Evolutionary conservation across 208 protist species (phyloP), one percentile per base, ranked within the genome.

Genomic region (Acanthamoeba comandoni): DNA sequence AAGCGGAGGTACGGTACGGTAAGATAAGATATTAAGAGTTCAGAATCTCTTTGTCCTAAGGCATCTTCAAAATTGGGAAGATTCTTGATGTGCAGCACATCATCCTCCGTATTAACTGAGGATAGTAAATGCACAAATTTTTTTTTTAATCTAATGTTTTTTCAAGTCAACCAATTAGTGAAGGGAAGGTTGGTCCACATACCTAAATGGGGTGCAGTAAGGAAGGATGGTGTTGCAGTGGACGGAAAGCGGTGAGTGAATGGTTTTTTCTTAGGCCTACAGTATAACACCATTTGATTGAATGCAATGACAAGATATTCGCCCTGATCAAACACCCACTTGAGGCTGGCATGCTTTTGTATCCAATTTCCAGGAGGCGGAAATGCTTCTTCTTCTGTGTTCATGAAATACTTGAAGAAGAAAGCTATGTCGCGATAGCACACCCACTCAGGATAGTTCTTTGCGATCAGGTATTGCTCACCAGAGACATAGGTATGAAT

Each of bases 1-100:
- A 97, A 94, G 75, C 96, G 95, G 19, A 97, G 60, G 92, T 97
- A 97, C 43, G 96, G 96, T 11, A 96, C 94, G 2, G 97, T 98
- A 22, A 98, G 94, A 92, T 92, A 96, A 2, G 95, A 97, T 9
- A 98, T 89, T 77, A 98, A 93, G 88, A 96, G 92, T 91, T 97
- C 96, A 53, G 95, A 93, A 84, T 97, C 96, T 88, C 96, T 96
- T 48, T 62, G 64, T 52, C 71, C 94, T 52, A 98, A 94, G 12
- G 94, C 91, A 35, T 95, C 96, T 52, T 93, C 96, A 90, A 97
- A 97, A 17, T 92, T 95, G 49, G 96, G 96, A 13, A 98, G 93
- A 9, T 55, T 79, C 64, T 87, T 71, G 12, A 95, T 92, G 91
- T 97, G 96, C 79, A 98, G 92, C 22, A 98, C 94, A 90, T 98